These are phyloP conservation scores for Tremellales sp. DNA, from an alignment of 1,284 basidiomycete species.

Conservation along the genomic window DNA sequence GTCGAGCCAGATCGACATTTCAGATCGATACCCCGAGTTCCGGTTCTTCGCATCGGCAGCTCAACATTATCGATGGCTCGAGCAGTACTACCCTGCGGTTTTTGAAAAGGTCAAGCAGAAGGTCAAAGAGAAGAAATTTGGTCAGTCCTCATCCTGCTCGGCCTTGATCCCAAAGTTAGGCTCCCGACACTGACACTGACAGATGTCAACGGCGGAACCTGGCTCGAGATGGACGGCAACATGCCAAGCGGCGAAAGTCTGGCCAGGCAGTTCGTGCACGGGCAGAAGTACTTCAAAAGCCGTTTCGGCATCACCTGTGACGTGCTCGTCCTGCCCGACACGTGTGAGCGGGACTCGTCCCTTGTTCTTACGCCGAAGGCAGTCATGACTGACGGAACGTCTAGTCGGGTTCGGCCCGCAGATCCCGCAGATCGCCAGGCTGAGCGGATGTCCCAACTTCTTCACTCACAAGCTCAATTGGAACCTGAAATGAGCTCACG, in stretches of 20 bases:
- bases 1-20: slow-evolving; percentile 82
- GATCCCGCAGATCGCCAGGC: slow-evolving; percentile 76
- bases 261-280: slow-evolving; percentile 78
- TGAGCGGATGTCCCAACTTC: slow-evolving; percentile 86
- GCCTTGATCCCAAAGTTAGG: too few species aligned
- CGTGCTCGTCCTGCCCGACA: slow-evolving; percentile 62
- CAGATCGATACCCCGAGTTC: slow-evolving; percentile 91
- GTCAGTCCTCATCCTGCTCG: too few species aligned
- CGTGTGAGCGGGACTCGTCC: slow-evolving; percentile 55
- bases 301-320: slow-evolving; percentile 70
- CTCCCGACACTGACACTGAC: not conserved
- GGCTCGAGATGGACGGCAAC: slow-evolving; percentile 74
- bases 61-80: slow-evolving; percentile 93
- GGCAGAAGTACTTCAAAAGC: slow-evolving; percentile 77
- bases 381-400: not conserved
- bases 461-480: slow-evolving; percentile 83
- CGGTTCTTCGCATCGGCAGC: slow-evolving; percentile 85
- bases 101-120: slow-evolving; percentile 74
- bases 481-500: not conserved
- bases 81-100: slow-evolving; percentile 77
- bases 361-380: slow-evolving; percentile 36
- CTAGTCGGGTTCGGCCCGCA: slow-evolving; percentile 67
- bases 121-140: slow-evolving; percentile 69
- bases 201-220: slow-evolving; percentile 8
- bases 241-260: slow-evolving; percentile 86